Evolutionary conservation across 768 basidiomycete genomes (phyloP).

Genomic region (Podaxis sp.): DNA sequence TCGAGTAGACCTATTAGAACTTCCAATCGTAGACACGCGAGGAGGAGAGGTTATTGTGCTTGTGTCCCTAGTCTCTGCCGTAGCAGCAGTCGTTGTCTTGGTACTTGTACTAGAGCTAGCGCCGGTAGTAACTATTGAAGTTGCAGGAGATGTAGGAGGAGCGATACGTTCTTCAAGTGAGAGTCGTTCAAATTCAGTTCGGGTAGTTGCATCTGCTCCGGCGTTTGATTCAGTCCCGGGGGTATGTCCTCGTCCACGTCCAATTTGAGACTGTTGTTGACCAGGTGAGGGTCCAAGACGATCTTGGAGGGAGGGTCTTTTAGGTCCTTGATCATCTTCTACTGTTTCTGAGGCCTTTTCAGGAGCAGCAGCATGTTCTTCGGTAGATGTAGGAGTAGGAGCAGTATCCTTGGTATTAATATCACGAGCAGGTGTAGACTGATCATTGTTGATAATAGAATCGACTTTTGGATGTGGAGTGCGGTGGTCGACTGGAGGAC

Average conservation of each 20-base stretch:
- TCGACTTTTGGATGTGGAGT: neutral
- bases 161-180: conserved; percentile 8
- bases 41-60: neutral
- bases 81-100: neutral
- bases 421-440: neutral
- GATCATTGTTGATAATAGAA: neutral
- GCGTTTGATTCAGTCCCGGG: neutral
- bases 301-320: conserved; percentile 7
- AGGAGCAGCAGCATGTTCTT: neutral
- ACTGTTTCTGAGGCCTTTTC: neutral
- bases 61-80: neutral
- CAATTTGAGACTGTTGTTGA: neutral
- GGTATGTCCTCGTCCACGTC: neutral
- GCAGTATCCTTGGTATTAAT: neutral
- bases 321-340: conserved; percentile 1
- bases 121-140: neutral
- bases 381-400: neutral
- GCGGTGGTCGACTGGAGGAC: neutral
- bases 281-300: conserved; percentile 6
- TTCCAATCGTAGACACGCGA: neutral
- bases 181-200: conserved; percentile 5
- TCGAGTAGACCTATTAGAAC: neutral
- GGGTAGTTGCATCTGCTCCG: neutral
- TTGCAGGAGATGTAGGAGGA: neutral
- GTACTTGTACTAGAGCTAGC: neutral